Percentiles rank a stretch among this genome's conserved stretches.
These are phyloP conservation scores for Triangularia setosa DNA, from an alignment of 2,329 filamentous ascomycete genomes.

Conservation along the genomic window DNA sequence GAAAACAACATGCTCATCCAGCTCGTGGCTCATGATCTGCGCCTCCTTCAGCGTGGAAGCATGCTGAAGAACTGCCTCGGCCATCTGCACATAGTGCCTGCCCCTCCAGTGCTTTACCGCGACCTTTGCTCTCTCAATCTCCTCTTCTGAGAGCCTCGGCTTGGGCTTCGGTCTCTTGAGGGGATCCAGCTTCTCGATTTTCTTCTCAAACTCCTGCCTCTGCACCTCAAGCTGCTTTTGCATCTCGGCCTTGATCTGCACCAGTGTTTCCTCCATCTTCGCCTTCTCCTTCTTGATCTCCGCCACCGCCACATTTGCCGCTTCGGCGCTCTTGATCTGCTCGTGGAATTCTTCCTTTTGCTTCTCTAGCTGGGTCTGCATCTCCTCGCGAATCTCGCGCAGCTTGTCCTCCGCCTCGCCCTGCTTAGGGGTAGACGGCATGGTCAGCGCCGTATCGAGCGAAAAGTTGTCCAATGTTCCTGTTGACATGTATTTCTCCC, in stretches of 20 bases:
- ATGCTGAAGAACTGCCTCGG: conserved; percentile 83
- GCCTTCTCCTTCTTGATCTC: conserved; percentile 79
- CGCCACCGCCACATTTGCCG: conserved; percentile 72
- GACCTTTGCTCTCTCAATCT: conserved; percentile 65
- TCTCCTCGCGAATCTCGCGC: conserved; percentile 70
- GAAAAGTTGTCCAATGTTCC: conserved; percentile 96
- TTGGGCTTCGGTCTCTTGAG: conserved; percentile 58
- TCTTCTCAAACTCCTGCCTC: conserved; percentile 77
- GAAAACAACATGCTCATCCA: conserved; percentile 89
- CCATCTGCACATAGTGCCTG: conserved; percentile 88
- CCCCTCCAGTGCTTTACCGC: conserved; percentile 73
- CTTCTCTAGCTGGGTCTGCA: conserved; percentile 77
- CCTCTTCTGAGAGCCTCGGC: conserved; percentile 64
- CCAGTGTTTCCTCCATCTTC: conserved; percentile 78
- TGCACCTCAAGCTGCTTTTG: conserved; percentile 80
- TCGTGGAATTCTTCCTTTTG: conserved; percentile 81
- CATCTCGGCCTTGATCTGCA: conserved; percentile 80
- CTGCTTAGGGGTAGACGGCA: conserved; percentile 85
- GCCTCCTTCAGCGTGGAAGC: conserved; percentile 89
- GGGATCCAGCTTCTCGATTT: conserved; percentile 71
- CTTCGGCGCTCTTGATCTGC: conserved; percentile 71
- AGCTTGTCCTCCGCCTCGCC: conserved; percentile 72
- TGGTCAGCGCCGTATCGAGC: conserved; percentile 86
- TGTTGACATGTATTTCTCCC: conserved; percentile 94
- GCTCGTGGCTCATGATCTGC: conserved; percentile 94